Conservation (phyloP, 1,284 basidiomycete species). For the Marasmius oreades region DNA sequence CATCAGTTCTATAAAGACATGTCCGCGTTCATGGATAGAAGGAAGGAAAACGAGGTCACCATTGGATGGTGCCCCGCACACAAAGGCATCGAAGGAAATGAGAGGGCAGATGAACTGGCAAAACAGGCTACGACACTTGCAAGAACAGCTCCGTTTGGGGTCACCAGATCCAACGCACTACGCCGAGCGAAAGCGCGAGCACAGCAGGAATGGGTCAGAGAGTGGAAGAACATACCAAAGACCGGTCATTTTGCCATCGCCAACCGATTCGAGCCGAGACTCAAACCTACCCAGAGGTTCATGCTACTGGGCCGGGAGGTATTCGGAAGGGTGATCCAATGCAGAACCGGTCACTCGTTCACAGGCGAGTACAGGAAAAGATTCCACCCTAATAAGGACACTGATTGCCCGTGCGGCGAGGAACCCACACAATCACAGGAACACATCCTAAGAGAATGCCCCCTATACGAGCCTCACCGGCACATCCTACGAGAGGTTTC, state of each 20-base stretch:
- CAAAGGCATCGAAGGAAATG: slow-evolving; percentile 27
- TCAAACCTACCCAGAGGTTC: slow-evolving; percentile 19
- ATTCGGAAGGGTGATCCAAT: slow-evolving; percentile 22
- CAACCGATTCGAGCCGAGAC: slow-evolving; percentile 22
- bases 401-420: slow-evolving; percentile 26
- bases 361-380: slow-evolving; percentile 27
- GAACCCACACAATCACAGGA: slow-evolving; percentile 22
- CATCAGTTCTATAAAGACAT: slow-evolving; percentile 17
- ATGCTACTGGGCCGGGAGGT: slow-evolving; percentile 13
- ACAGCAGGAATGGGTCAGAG: too few species aligned
- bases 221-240: slow-evolving; percentile 21
- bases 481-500: slow-evolving; percentile 15
- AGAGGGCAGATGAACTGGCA: slow-evolving; percentile 27
- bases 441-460: slow-evolving; percentile 27
- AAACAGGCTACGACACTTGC: slow-evolving; percentile 19
- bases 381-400: too few species aligned
- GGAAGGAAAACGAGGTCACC: slow-evolving; percentile 15
- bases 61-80: slow-evolving; percentile 25
- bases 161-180: slow-evolving; percentile 8
- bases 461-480: slow-evolving; percentile 18
- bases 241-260: slow-evolving; percentile 16
- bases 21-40: slow-evolving; percentile 16
- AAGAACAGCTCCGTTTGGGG: not conserved
- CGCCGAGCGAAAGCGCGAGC: slow-evolving; percentile 14
- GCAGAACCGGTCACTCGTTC: slow-evolving; percentile 26